Conservation (phyloP, 2,329 filamentous ascomycete genomes). For the Fusarium sp. region DNA sequence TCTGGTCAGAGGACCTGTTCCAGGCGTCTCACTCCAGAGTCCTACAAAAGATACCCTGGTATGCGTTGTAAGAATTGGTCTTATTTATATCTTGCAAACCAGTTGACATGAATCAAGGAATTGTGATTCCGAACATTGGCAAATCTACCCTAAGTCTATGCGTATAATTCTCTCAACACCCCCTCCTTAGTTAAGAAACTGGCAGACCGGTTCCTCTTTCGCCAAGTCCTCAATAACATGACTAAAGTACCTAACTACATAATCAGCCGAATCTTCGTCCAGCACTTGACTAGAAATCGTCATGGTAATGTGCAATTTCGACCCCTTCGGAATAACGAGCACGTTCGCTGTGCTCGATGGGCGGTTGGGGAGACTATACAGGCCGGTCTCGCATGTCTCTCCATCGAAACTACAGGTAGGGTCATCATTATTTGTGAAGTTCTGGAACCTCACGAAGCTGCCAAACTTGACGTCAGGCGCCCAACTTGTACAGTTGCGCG, state of each 20-base stretch:
- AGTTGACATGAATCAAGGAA: too few species aligned
- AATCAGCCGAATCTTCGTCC: not conserved
- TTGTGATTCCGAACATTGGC: too few species aligned
- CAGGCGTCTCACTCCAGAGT: too few species aligned
- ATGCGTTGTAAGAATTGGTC: too few species aligned
- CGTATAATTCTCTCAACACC: too few species aligned
- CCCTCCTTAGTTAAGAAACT: not conserved
- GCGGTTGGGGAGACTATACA: slow-evolving; percentile 8
- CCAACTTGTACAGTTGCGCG: not conserved
- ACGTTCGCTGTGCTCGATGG: slow-evolving; percentile 1
- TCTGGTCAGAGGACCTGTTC: too few species aligned
- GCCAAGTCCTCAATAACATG: not conserved
- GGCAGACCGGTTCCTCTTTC: not conserved
- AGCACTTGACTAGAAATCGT: not conserved
- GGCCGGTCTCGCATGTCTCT: not conserved
- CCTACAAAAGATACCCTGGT: too few species aligned
- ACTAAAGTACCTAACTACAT: not conserved
- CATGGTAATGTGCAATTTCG: not conserved
- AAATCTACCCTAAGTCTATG: too few species aligned
- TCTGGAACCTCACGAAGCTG: slow-evolving; percentile 12
- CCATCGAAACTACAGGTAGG: slow-evolving; percentile 7
- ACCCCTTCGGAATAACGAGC: slow-evolving; percentile 2
- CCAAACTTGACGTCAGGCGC: not conserved
- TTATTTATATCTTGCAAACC: too few species aligned
- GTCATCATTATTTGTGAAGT: slow-evolving; percentile 10